phyloP scores from a whole-genome alignment of 139 green algal genomes.

The Auxenochlorella pyrenoidosa region DNA sequence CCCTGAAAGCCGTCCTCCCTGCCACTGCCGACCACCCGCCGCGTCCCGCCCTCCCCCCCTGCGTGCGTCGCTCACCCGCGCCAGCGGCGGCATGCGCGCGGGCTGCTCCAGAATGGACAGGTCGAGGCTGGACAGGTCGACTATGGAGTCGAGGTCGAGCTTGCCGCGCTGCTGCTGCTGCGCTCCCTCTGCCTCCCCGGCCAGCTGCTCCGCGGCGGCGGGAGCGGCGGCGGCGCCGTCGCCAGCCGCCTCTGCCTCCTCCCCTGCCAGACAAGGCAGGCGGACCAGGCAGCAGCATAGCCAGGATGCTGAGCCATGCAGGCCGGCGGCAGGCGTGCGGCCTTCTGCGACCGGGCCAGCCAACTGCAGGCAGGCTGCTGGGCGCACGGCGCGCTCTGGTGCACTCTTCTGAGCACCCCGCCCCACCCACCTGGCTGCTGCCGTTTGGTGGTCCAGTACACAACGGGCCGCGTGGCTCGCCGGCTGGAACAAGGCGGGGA shows the following conservation, averaged over 20 bases:
- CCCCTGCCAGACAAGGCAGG: not conserved
- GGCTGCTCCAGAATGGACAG: constrained; percentile 21
- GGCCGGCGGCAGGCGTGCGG: no score
- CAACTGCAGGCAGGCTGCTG: no score
- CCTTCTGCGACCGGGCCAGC: no score
- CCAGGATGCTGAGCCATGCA: not conserved
- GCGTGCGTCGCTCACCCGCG: not conserved
- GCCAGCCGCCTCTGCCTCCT: not conserved
- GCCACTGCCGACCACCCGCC: no score
- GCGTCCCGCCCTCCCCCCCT: no score
- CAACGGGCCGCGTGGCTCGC: constrained; percentile 21
- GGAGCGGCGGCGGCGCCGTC: not conserved
- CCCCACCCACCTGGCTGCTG: not conserved
- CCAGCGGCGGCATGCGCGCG: constrained; percentile 26
- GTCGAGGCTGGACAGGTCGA: constrained; percentile 20
- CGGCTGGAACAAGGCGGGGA: not conserved
- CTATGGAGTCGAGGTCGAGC: constrained; percentile 2
- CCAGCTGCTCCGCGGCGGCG: not conserved
- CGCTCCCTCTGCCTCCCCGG: not conserved
- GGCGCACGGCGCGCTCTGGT: no score
- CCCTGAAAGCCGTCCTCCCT: no score
- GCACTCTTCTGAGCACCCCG: not conserved
- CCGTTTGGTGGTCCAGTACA: constrained; percentile 53
- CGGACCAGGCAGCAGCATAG: not conserved
- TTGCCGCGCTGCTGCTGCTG: not conserved